Evolutionary conservation across 2,329 filamentous ascomycete genomes (phyloP).

Genomic region (Exophiala sp.): DNA sequence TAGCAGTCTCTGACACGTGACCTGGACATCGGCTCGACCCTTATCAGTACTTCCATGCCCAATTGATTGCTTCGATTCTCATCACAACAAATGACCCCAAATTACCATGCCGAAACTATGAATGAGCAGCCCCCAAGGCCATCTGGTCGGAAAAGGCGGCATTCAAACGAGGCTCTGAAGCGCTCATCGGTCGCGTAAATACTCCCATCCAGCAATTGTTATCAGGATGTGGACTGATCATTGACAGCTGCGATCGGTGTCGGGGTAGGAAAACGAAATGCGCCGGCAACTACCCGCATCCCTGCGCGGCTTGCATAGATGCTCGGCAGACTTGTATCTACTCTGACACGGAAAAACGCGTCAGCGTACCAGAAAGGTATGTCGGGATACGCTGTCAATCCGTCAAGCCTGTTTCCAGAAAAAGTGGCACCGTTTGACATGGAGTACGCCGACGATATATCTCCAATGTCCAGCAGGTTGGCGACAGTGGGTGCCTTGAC

Average conservation of each 20-base stretch:
- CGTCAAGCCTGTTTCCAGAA: no score
- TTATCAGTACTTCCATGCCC: background rate
- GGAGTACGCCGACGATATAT: no score
- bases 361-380: constrained; percentile 36
- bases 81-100: background rate
- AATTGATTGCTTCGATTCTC: background rate
- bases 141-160: constrained; percentile 18
- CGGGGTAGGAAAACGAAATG: constrained; percentile 36
- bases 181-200: constrained; percentile 25
- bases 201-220: constrained; percentile 11
- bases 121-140: constrained; percentile 21
- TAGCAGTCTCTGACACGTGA: constrained; percentile 18
- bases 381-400: background rate
- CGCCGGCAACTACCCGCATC: constrained; percentile 34
- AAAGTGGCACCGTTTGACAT: no score
- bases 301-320: constrained; percentile 35
- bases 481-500: no score
- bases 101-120: background rate
- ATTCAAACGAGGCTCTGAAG: constrained; percentile 12
- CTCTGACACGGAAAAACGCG: constrained; percentile 35
- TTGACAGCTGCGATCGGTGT: constrained; percentile 29
- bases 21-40: background rate
- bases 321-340: constrained; percentile 33
- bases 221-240: background rate
- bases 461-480: no score